Percentiles rank a stretch among this genome's conserved stretches.
Conservation (phyloP, 1,139 yeast genomes). For the Sugiyamaella sp. region DNA sequence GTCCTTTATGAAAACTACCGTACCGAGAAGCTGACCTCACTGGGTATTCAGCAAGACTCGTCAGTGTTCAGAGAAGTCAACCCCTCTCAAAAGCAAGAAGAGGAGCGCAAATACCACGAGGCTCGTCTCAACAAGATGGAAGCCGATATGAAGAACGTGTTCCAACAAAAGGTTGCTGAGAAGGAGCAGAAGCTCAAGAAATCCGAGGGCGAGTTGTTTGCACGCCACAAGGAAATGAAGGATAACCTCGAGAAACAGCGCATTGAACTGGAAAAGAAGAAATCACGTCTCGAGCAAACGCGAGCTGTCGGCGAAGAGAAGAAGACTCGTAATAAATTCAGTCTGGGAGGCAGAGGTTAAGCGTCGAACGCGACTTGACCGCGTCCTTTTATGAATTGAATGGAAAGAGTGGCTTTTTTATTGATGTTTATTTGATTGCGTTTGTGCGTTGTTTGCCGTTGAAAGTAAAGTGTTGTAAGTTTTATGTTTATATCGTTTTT, state of each 20-base stretch:
- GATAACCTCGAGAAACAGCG: constrained; percentile 89
- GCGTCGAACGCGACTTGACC: too few relatives aligned
- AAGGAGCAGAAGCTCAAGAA: constrained; percentile 97
- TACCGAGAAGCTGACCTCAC: constrained; percentile 70
- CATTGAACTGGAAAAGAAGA: constrained; percentile 87
- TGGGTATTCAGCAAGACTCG: constrained; percentile 94
- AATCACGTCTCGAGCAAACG: constrained; percentile 68
- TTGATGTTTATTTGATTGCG: constrained; percentile 7
- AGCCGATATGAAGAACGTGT: constrained; percentile 94
- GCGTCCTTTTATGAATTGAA: not conserved
- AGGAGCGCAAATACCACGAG: constrained; percentile 90
- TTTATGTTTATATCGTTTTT: constrained; percentile 3
- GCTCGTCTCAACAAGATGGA: constrained; percentile 94
- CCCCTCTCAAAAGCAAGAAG: constrained; percentile 90
- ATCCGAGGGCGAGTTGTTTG: constrained; percentile 94
- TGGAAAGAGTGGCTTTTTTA: constrained; percentile 4
- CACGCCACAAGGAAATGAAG: constrained; percentile 96
- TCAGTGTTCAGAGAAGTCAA: constrained; percentile 91
- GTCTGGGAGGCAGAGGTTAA: constrained; percentile 15
- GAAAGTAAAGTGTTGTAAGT: not conserved
- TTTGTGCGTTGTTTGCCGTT: constrained; percentile 3
- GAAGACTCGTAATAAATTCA: constrained; percentile 21
- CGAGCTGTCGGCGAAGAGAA: constrained; percentile 21
- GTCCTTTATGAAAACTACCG: constrained; percentile 86
- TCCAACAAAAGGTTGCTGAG: constrained; percentile 94